Conservation (phyloP, 2,329 filamentous ascomycete species). For the Cercospora sesami region DNA sequence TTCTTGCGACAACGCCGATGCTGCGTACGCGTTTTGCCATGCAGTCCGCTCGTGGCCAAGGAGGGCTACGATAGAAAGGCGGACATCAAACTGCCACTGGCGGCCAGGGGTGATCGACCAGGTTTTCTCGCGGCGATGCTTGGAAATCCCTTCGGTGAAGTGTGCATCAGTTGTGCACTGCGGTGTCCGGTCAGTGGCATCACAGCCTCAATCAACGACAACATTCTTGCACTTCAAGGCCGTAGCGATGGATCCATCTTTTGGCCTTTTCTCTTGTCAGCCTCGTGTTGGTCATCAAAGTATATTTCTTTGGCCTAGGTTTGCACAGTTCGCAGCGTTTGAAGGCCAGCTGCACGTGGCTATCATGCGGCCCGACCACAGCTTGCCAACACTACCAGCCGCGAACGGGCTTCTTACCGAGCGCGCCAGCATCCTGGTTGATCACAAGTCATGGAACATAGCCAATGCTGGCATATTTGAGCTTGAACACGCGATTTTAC, state of each 20-base stretch:
- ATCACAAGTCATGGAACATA: background rate
- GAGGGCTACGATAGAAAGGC: background rate
- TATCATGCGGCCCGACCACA: background rate
- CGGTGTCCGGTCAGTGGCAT: background rate
- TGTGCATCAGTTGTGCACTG: background rate
- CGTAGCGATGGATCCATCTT: background rate
- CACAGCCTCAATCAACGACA: background rate
- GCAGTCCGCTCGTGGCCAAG: constrained; percentile 7
- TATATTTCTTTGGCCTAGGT: background rate
- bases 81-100: background rate
- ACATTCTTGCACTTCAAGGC: background rate
- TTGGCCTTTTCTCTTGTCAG: background rate
- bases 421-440: background rate
- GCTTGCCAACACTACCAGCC: background rate
- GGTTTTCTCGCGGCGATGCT: background rate
- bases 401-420: background rate
- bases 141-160: background rate
- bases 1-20: background rate
- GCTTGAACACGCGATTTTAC: background rate
- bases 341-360: background rate
- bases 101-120: background rate
- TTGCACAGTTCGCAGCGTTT: background rate
- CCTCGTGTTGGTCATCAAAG: background rate
- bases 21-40: background rate
- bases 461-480: background rate